Base-by-base conservation (phyloP, 768 basidiomycete genomes). In the Mycena maculata region DNA sequence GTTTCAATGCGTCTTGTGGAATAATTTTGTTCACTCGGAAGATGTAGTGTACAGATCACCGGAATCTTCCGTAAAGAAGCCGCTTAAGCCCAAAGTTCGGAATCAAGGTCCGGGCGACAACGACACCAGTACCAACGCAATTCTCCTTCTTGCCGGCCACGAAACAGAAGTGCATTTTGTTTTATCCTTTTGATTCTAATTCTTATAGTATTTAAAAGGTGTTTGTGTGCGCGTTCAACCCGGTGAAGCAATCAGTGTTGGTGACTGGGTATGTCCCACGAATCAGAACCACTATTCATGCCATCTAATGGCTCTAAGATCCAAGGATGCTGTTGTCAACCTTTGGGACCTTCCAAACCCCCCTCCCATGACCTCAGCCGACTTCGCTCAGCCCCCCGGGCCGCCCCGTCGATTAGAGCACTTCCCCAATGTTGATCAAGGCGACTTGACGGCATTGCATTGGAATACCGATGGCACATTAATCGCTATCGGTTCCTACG, bases 211-310 rank as follows among this genome's bases (percentile, higher is more conserved):
- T 31, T 42, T 22, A 5, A 39, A 61, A 94, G 92, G 91, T 95
- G 9, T 95, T 94, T 60, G 88, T 92, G 8, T 92, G 92, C 60
- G 87, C 90, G 5, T 95, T 92, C 84, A 94, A 92, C 77, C 92
- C 93, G 15, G 81, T 78, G 39, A 80, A 84, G 36, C 81, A 80
- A 31, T 82, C 85, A 41, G 72, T 88, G n/a, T 78, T 95, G 20
- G 91, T 91, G 23, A 88, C 92, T 30, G 93, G 93, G 92, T 93
- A 76, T 66, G 87, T 72, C n/a, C n/a, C n/a, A n/a, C n/a, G 42
- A 12, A 23, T 57, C 48, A 44, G 33, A n/a, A 53, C 64, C 15
- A 50, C 22, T 52, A 60, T 48, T 38, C 38, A 55, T 48, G 53
- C 60, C 53, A 60, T 70, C 57, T 65, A 57, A 42, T 55, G 42